phyloP scores from a whole-genome alignment of 1,139 yeast species.

The Zhuliangozyma parablackwelliae region DNA sequence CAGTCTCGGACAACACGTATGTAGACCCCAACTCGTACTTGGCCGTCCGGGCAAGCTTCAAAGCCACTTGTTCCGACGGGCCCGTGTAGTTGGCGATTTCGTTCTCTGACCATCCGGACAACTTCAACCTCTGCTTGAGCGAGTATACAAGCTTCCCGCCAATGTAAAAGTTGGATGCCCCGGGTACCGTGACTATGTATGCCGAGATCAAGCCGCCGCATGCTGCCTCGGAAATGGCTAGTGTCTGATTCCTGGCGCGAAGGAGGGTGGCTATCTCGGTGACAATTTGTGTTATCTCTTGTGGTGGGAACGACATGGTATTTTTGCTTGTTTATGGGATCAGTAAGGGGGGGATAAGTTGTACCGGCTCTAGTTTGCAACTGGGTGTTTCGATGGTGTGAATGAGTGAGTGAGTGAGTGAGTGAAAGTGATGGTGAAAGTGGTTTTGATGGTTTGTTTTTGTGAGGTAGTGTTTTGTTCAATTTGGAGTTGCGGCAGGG shows the following conservation, averaged over 20 bases:
- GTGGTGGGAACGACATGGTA: slow-evolving; percentile 58
- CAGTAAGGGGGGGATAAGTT: too few species aligned
- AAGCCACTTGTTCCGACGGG: slow-evolving; percentile 73
- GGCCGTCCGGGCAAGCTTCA: slow-evolving; percentile 72
- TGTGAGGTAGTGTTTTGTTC: too few species aligned
- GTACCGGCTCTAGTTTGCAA: too few species aligned
- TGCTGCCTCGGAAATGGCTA: slow-evolving; percentile 82
- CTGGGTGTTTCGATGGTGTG: too few species aligned
- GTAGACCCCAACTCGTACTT: slow-evolving; percentile 79
- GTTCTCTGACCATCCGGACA: slow-evolving; percentile 72
- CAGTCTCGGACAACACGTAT: slow-evolving; percentile 78
- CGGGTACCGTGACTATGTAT: slow-evolving; percentile 74
- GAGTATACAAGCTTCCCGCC: slow-evolving; percentile 83
- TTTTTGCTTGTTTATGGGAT: too few species aligned
- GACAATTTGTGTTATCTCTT: slow-evolving; percentile 47
- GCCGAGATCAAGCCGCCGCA: slow-evolving; percentile 86
- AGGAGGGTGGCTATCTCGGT: slow-evolving; percentile 54
- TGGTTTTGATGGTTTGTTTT: too few species aligned
- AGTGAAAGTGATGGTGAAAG: too few species aligned
- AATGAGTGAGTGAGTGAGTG: too few species aligned
- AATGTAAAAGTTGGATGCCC: slow-evolving; percentile 77
- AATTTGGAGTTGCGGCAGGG: too few species aligned
- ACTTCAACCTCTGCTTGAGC: slow-evolving; percentile 64
- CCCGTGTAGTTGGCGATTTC: slow-evolving; percentile 75
- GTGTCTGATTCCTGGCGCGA: slow-evolving; percentile 51